Base-by-base conservation (phyloP, 352 stramenopile species). In the Blastocystis sp. region DNA sequence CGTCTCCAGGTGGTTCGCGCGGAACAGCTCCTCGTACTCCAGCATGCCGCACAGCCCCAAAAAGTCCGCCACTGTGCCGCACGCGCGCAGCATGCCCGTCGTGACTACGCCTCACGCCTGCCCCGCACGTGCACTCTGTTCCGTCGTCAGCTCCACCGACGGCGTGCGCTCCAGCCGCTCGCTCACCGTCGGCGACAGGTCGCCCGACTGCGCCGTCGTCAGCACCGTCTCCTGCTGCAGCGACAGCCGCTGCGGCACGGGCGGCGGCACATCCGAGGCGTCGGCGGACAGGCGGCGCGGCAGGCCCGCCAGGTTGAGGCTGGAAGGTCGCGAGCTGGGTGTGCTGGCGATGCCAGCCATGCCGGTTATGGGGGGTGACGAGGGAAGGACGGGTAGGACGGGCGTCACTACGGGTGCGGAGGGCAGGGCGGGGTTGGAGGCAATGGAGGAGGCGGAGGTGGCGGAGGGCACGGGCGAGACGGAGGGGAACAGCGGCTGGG, bases 21-120 rank as follows among this genome's bases (percentile, higher is more conserved):
- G 10, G 24, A 76, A 52, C 38, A 38, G 6, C 4, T 76, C 65
- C 38, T 54, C 14, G 65, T 76, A 76, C 65, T 76, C 65, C 14
- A 17, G 4, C 34, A 76, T 19, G 4, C 65, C 65, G 9, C 42
- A 17, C 34, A 38, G 24, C 9, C 38, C 6, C 9, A 76, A 38
- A 38, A 76, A 76, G 4, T 76, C 65, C 14, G 10, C 19, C 54
- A 61, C 54, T 0, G 10, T 61, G 10, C 19, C 0, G 19, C 19
- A 61, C 10, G 10, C 19, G 10, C 54, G 54, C 54, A 61, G 19
- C 54, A 21, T 21, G 10, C 10, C 54, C 54, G 54, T 11, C 10
- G 10, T 11, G 10, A 11, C 54, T 21, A 21, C 54, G 54, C 54
- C 10, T 21, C 19, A 11, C 54, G 0, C 54, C 54, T 0, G 10